phyloP scores from a whole-genome alignment of 2,329 filamentous ascomycete species.

The Colletotrichum melonis region DNA sequence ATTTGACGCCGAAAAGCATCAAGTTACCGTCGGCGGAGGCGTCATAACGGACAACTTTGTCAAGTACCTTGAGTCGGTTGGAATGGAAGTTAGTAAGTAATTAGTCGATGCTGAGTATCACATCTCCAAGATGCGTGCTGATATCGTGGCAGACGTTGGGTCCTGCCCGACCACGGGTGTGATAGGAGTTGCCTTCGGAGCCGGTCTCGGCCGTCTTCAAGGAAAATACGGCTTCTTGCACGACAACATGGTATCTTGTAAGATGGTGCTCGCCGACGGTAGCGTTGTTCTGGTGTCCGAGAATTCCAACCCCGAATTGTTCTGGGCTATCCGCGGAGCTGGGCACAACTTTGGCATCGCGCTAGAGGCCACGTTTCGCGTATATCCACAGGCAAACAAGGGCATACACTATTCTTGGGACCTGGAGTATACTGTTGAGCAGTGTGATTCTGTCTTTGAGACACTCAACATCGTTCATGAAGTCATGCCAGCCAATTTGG shows the following conservation, averaged over 20 bases:
- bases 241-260: conserved; percentile 48
- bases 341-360: conserved; percentile 63
- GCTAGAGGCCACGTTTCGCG: conserved; percentile 55
- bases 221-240: conserved; percentile 37
- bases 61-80: conserved; percentile 21
- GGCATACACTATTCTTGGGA: conserved; percentile 40
- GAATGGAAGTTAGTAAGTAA: conserved; percentile 29
- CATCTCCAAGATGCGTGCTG: not conserved
- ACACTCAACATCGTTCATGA: conserved; percentile 46
- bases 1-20: conserved; percentile 30
- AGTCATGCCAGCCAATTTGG: conserved; percentile 41
- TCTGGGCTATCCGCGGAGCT: conserved; percentile 62
- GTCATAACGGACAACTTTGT: conserved; percentile 26
- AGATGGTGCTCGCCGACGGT: conserved; percentile 43
- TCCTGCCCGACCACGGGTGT: conserved; percentile 40
- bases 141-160: not conserved
- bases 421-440: conserved; percentile 39
- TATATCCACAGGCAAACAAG: conserved; percentile 46
- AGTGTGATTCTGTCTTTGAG: conserved; percentile 46
- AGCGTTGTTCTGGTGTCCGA: conserved; percentile 39
- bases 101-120: not conserved
- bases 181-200: conserved; percentile 44
- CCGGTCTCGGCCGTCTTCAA: conserved; percentile 45
- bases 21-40: conserved; percentile 14
- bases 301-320: conserved; percentile 48